These are phyloP conservation scores for Fusarium nygamai DNA, from an alignment of 2,329 filamentous ascomycete species.

Conservation along the genomic window DNA sequence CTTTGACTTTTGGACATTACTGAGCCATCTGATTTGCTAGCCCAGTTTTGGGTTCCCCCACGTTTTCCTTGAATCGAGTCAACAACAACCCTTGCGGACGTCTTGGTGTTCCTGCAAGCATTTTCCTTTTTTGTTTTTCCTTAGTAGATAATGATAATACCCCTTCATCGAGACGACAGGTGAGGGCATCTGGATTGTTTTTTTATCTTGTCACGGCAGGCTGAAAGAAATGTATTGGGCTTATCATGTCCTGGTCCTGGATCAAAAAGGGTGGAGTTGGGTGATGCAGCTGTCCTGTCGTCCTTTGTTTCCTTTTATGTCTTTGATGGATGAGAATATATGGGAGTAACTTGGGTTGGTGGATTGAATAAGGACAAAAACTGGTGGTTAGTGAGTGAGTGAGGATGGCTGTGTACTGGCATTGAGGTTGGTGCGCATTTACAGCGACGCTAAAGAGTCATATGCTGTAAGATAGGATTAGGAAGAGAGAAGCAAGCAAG, in stretches of 20 bases:
- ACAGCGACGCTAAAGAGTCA: conserved; percentile 20
- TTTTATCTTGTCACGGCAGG: conserved; percentile 36
- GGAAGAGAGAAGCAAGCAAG: background rate
- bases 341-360: conserved; percentile 5
- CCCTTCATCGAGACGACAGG: conserved; percentile 44
- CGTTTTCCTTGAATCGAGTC: conserved; percentile 34
- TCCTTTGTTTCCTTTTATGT: conserved; percentile 40
- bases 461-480: conserved; percentile 33
- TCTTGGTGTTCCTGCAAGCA: conserved; percentile 29
- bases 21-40: conserved; percentile 28
- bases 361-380: conserved; percentile 9
- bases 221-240: conserved; percentile 38
- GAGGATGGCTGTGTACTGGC: background rate
- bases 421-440: conserved; percentile 23
- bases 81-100: conserved; percentile 15
- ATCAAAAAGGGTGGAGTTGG: conserved; percentile 42
- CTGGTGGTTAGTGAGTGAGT: background rate
- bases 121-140: conserved; percentile 30
- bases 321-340: conserved; percentile 33
- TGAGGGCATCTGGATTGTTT: conserved; percentile 41
- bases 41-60: conserved; percentile 20
- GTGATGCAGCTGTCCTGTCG: conserved; percentile 34
- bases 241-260: conserved; percentile 40
- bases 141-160: conserved; percentile 50
- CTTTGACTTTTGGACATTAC: conserved; percentile 32